These are phyloP conservation scores for Paulownia fortunei DNA, from an alignment of 257 asterid species.

Conservation along the genomic window DNA sequence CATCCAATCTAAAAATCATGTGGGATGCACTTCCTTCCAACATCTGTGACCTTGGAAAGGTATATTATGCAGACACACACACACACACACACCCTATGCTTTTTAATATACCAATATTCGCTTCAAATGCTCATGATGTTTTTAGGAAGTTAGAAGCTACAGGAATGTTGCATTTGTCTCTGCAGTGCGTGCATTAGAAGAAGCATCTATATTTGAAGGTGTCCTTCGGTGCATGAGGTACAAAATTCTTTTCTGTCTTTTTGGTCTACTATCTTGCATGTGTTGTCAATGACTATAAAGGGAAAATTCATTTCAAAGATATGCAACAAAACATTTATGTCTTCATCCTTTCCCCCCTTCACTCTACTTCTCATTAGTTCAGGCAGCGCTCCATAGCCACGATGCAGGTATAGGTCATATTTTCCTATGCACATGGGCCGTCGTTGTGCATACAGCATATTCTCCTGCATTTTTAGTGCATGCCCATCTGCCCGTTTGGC, in stretches of 20 bases:
- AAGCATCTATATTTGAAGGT: constrained; percentile 69
- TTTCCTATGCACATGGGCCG: no score
- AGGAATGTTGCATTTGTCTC: constrained; percentile 56
- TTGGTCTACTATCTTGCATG: neutral
- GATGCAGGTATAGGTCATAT: no score
- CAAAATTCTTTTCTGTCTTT: neutral
- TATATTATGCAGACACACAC: constrained; percentile 25
- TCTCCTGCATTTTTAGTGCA: no score
- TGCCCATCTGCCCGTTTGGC: no score
- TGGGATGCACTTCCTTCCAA: constrained; percentile 70
- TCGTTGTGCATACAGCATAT: no score
- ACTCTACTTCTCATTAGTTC: neutral
- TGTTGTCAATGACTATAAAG: neutral
- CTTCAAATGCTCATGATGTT: neutral
- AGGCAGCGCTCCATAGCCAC: no score
- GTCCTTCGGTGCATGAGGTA: constrained; percentile 82
- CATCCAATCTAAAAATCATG: constrained; percentile 51
- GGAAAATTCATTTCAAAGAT: neutral
- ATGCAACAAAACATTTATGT: neutral
- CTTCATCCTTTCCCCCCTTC: neutral
- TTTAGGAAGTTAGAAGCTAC: constrained; percentile 63
- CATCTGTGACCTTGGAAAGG: constrained; percentile 75
- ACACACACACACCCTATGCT: neutral
- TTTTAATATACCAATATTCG: neutral
- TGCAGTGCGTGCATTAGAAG: constrained; percentile 85